phyloP scores from a whole-genome alignment of 768 basidiomycete genomes.

The Cantharellus cinnabarinus region DNA sequence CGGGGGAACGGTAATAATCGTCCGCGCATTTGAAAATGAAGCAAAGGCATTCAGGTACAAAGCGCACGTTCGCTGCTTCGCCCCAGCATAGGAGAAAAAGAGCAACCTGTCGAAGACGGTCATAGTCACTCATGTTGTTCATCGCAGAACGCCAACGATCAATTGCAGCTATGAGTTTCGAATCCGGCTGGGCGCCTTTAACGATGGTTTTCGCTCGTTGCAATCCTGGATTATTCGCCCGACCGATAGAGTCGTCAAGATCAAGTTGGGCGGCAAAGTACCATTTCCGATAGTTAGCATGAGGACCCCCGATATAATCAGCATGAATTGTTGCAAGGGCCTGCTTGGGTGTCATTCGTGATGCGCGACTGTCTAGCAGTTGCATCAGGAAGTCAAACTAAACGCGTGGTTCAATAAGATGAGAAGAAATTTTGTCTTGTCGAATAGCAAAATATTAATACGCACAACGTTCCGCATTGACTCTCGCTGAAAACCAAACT shows the following conservation, averaged over 20 bases:
- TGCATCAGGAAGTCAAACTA: conserved; percentile 98
- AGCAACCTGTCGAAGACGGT: conserved; percentile 88
- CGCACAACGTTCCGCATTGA: conserved; percentile 52
- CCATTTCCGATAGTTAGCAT: conserved; percentile 99
- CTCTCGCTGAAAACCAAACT: conserved; percentile 94
- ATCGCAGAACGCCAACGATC: conserved; percentile 94
- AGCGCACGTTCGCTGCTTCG: conserved; percentile 92
- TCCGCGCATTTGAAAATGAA: conserved; percentile 99
- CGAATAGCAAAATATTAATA: not conserved
- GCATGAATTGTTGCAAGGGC: conserved; percentile 90
- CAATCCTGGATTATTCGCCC: conserved; percentile 77
- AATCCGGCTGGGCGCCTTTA: conserved; percentile 35
- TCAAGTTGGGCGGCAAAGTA: conserved; percentile 99
- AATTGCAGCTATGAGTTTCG: conserved; percentile 64
- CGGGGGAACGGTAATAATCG: conserved; percentile 97
- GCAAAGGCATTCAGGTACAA: conserved; percentile 89
- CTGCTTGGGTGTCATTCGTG: conserved; percentile 91
- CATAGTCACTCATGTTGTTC: conserved; percentile 98
- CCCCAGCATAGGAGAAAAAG: conserved; percentile 94
- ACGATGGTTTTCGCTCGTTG: conserved; percentile 54
- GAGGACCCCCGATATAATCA: conserved; percentile 95
- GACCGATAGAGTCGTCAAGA: conserved; percentile 90
- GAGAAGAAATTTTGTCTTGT: not conserved
- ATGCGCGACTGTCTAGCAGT: conserved; percentile 86
- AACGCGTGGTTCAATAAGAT: conserved; percentile 6